A percentile compares a stretch with the other conserved stretches of the same genome.
phyloP scores from a whole-genome alignment of 345 rosid species.

The Bruguiera gymnorhiza region DNA sequence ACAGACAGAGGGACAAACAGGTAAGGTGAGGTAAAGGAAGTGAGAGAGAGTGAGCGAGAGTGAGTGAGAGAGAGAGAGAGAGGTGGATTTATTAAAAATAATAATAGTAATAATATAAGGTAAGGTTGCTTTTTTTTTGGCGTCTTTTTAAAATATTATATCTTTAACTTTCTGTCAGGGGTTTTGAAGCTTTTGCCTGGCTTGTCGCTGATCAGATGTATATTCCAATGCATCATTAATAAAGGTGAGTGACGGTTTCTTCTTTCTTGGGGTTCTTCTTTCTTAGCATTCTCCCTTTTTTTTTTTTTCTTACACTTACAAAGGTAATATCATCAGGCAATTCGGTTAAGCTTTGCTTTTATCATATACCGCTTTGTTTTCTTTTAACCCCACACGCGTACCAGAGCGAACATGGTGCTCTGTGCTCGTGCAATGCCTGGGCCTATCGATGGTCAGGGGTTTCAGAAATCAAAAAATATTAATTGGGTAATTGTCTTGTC shows the following conservation, averaged over 20 bases:
- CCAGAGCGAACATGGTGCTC: slow-evolving; percentile 44
- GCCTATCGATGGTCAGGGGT: background rate
- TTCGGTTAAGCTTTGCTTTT: background rate
- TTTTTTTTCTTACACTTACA: too few relatives aligned
- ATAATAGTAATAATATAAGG: background rate
- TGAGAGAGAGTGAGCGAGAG: too few relatives aligned
- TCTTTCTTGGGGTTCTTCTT: slow-evolving; percentile 9
- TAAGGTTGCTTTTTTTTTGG: slow-evolving; percentile 30
- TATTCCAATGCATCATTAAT: slow-evolving; percentile 32
- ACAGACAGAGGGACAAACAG: slow-evolving; percentile 38
- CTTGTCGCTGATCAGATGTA: slow-evolving; percentile 28
- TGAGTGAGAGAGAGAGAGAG: background rate
- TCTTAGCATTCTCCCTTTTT: slow-evolving; percentile 10
- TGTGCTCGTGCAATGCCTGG: slow-evolving; percentile 26
- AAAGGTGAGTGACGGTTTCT: slow-evolving; percentile 2
- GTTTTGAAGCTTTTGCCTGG: slow-evolving; percentile 11
- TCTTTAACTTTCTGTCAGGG: slow-evolving; percentile 20
- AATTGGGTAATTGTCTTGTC: background rate
- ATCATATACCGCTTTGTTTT: background rate
- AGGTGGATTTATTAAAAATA: too few relatives aligned
- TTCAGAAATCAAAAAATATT: background rate
- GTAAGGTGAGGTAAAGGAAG: slow-evolving; percentile 23
- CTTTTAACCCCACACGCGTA: slow-evolving; percentile 41
- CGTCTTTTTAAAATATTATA: slow-evolving; percentile 17
- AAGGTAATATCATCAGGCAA: too few relatives aligned